Evolutionary conservation across 192 early-diverging fungal species (phyloP), one percentile per base, ranked within the genome.

Genomic region (Chytriomyces confervae): DNA sequence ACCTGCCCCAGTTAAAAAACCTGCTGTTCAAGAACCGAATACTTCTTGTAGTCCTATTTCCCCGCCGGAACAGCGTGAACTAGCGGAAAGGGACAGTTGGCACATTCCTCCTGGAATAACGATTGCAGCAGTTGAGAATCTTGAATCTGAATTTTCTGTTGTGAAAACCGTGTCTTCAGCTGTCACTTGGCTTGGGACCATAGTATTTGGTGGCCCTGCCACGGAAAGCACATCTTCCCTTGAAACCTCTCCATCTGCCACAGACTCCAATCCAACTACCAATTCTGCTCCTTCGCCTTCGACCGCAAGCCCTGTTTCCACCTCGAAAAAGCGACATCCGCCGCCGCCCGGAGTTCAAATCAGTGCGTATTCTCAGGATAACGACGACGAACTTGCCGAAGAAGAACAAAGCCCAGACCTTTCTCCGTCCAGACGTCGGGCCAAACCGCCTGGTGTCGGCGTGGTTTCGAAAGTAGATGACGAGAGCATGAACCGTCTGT

Each of bases 81-180:
- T 1, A 36, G 36, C 36, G 1, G 36, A 36, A 36, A 36, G 36
- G 36, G 36, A 36, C 36, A 36, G 36, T 36, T 36, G 36, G 36
- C 36, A 36, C 36, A 36, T 36, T 36, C 36, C 36, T 2, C 36
- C 36, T 36, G 36, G 36, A 36, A 36, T 36, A 36, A 36, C 36
- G 36, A 36, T 36, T 36, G 36, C 36, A 36, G 36, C 36, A 36
- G 36, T 36, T 36, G 36, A 36, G 36, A 36, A 36, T 36, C 36
- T 36, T 36, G 36, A 36, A 36, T 36, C 36, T 36, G 36, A 36
- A n/a, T 49, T 45, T 36, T 49, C 67, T 20, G 23, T 72, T 24
- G 16, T 72, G 10, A 72, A 72, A 45, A 60, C 69, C 8, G 50
- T 72, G 7, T 57, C 50, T 20, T 57, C 48, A n/a, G 57, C 69